Conservation (phyloP, 306 rosid genomes). For the Cicer bijugum region DNA sequence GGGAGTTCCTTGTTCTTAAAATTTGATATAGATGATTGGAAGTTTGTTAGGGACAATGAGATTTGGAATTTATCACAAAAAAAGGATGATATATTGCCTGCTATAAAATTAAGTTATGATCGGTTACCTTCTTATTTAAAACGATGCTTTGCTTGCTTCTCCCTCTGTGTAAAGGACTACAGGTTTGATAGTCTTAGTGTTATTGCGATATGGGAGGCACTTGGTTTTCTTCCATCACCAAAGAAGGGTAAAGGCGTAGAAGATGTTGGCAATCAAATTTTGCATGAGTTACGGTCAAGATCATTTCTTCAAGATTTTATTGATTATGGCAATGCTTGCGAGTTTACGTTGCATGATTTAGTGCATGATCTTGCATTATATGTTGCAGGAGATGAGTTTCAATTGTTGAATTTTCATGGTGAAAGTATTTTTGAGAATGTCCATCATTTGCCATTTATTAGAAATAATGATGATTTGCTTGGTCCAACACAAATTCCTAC, state of each 20-base stretch:
- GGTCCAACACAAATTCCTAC: background rate
- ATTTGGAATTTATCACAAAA: conserved; percentile 45
- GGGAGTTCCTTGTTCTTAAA: conserved; percentile 26
- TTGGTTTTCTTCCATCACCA: conserved; percentile 33
- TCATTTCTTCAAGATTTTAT: conserved; percentile 18
- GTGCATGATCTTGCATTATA: conserved; percentile 19
- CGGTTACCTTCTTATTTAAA: conserved; percentile 45
- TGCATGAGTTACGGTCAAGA: conserved; percentile 6
- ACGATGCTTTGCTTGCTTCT: conserved; percentile 46
- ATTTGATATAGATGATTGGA: background rate
- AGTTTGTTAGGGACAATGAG: conserved; percentile 30
- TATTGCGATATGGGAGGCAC: conserved; percentile 41
- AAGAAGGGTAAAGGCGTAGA: background rate
- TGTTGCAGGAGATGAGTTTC: background rate
- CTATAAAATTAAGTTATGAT: conserved; percentile 47
- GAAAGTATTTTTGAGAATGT: background rate
- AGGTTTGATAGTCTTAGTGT: background rate
- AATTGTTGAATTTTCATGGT: background rate
- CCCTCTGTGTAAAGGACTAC: conserved; percentile 28
- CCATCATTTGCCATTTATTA: background rate
- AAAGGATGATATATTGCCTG: conserved; percentile 34
- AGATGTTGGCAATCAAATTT: conserved; percentile 34
- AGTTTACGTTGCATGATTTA: conserved; percentile 12
- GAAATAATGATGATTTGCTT: background rate
- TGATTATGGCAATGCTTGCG: fast-evolving